Conservation (phyloP, 2,329 filamentous ascomycete species). For the Colletotrichum falcatum region DNA sequence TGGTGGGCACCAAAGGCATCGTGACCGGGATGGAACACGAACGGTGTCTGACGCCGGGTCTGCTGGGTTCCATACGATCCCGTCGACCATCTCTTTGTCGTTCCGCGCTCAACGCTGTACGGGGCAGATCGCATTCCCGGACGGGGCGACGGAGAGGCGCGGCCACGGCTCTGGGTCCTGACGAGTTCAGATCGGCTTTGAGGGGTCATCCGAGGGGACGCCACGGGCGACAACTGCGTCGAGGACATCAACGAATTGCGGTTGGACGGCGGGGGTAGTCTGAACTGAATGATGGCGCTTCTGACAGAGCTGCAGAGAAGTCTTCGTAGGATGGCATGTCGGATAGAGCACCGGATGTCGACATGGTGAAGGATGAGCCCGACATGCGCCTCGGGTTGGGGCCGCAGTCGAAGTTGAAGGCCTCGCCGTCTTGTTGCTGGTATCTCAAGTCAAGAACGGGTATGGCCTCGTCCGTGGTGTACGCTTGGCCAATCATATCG, state of each 20-base stretch:
- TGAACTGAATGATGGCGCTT: constrained; percentile 74
- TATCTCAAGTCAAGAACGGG: constrained; percentile 72
- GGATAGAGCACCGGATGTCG: constrained; percentile 72
- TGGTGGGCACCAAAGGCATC: constrained; percentile 70
- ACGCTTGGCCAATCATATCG: constrained; percentile 73
- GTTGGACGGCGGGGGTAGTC: constrained; percentile 77
- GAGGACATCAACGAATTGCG: constrained; percentile 78
- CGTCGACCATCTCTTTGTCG: constrained; percentile 83
- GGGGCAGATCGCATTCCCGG: constrained; percentile 76
- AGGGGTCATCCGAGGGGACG: constrained; percentile 75
- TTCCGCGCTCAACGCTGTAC: constrained; percentile 74
- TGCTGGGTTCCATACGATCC: constrained; percentile 74
- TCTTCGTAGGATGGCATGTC: constrained; percentile 80
- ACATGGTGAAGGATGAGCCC: constrained; percentile 80
- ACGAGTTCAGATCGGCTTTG: constrained; percentile 72
- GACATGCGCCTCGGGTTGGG: constrained; percentile 73
- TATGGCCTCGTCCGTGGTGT: constrained; percentile 72
- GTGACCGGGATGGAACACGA: constrained; percentile 71
- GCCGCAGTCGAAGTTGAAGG: constrained; percentile 63
- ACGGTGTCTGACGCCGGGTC: constrained; percentile 68
- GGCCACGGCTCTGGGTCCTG: constrained; percentile 73
- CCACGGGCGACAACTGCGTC: constrained; percentile 78
- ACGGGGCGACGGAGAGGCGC: constrained; percentile 78
- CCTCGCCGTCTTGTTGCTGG: constrained; percentile 61
- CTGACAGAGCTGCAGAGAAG: constrained; percentile 73